Base-by-base conservation (phyloP, 129 eudicot genomes). In the Chrysanthemum lavandulifolium region DNA sequence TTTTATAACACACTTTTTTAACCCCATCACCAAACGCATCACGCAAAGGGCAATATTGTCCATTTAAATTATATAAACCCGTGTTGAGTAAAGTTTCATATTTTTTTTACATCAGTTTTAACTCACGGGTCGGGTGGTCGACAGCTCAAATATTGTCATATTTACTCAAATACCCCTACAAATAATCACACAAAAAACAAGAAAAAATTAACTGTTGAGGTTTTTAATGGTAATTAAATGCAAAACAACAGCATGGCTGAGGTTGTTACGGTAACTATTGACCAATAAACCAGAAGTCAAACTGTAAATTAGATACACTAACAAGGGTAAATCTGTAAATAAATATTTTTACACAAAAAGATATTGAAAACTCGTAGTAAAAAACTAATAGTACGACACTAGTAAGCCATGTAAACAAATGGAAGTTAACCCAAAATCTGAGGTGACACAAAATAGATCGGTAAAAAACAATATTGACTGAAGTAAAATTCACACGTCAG, bases 271-370 rank as follows among this genome's bases (percentile, higher is more conserved):
- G 69, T 54, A 71, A 69, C 48, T 40, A 31, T 3, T 3, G 36
- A 31, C 36, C 36, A 33, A 1, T 51, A 13, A 3, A 71, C 53
- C 33, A 15, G 3, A 59, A 76, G 65, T 72, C 74, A 79, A 79
- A 79, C 66, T 13, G n/a, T 48, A 50, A 10, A 5, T 12, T 6
- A 50, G 14, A 36, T 27, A 61, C 68, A 59, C 53, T 6, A 45
- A 50, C 4, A 65, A 59, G 85, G 79, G 81, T 66, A 67, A 60
- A 71, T 12, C 18, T 3, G 78, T 75, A 81, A 11, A 33, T 40
- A 40, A 40, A 1, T 40, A 6, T 40, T 40, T 40, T 40, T 40
- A 40, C 8, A 5, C 1, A 40, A 40, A 40, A 6, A 5, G 45
- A 40, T 6, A 1, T 40, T 40, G 6, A 40, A 40, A 1, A 40